Conservation (phyloP, 352 stramenopile species). For the Globisporangium paddicum region DNA sequence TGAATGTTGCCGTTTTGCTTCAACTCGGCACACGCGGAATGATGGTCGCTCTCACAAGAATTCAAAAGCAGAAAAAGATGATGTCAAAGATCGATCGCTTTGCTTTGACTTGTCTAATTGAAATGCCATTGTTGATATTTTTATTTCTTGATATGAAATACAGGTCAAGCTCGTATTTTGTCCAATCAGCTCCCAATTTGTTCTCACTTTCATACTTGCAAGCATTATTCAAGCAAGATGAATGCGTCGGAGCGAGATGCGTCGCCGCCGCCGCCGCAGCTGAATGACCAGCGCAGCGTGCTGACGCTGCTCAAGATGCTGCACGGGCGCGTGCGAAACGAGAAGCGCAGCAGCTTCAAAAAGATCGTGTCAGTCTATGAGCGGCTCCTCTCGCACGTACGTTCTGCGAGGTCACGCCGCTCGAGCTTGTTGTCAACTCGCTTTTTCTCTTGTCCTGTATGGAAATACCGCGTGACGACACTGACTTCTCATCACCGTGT, state of each 20-base stretch:
- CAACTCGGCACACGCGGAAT: background rate
- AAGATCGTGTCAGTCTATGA: slow-evolving; percentile 34
- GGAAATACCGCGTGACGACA: background rate
- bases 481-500: background rate
- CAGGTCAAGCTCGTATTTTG: background rate
- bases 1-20: background rate
- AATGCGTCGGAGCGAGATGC: background rate
- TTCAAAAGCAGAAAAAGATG: background rate
- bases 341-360: slow-evolving; percentile 23
- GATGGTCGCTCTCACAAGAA: background rate
- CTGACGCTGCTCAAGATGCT: slow-evolving; percentile 39
- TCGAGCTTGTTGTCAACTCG: background rate
- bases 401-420: slow-evolving; percentile 7
- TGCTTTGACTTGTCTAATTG: background rate
- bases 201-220: background rate
- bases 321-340: slow-evolving; percentile 18
- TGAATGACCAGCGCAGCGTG: slow-evolving; percentile 17
- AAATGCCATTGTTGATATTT: background rate
- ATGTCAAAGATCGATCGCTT: background rate
- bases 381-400: slow-evolving; percentile 46
- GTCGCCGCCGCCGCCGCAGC: background rate
- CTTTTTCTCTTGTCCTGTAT: too few relatives aligned
- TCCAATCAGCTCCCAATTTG: background rate
- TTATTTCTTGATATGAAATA: background rate
- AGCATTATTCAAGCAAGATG: background rate